Conservation (phyloP, 495 filamentous ascomycete genomes). For the Podospora conica region DNA sequence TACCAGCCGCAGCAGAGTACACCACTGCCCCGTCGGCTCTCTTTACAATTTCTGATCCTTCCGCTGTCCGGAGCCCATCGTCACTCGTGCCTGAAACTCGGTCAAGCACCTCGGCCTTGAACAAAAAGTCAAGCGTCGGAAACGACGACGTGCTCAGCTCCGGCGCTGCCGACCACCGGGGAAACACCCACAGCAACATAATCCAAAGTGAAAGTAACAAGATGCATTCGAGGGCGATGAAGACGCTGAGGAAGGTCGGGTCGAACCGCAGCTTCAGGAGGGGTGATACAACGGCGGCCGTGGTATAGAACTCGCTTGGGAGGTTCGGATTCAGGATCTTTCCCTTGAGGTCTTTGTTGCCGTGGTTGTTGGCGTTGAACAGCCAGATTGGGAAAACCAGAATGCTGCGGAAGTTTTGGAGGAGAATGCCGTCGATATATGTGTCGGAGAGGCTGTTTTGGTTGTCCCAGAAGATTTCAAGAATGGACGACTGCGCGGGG, state of each 20-base stretch:
- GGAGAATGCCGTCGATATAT: constrained; percentile 1
- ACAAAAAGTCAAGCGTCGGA: constrained; percentile 2
- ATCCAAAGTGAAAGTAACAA: background rate
- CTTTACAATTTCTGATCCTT: background rate
- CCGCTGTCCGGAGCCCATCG: background rate
- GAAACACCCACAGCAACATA: background rate
- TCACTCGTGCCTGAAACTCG: background rate
- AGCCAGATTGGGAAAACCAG: constrained; percentile 18
- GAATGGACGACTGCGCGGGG: constrained; percentile 13
- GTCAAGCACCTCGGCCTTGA: background rate
- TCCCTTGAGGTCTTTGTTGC: background rate
- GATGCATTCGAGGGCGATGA: background rate
- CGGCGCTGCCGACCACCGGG: background rate
- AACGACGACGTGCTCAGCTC: background rate
- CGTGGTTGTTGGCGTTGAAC: constrained; percentile 19
- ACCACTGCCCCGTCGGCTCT: background rate
- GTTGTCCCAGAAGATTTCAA: constrained; percentile 15
- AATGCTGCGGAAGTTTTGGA: constrained; percentile 16
- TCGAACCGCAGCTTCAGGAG: constrained; percentile 11
- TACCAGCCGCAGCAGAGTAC: background rate
- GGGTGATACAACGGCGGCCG: constrained; percentile 6
- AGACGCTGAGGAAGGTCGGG: background rate
- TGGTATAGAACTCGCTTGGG: constrained; percentile 12
- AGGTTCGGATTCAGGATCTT: constrained; percentile 1
- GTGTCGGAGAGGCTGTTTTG: background rate